Percentiles rank a stretch among this genome's conserved stretches.
Conservation (phyloP, 2,329 filamentous ascomycete species). For the Exophiala viscosa region DNA sequence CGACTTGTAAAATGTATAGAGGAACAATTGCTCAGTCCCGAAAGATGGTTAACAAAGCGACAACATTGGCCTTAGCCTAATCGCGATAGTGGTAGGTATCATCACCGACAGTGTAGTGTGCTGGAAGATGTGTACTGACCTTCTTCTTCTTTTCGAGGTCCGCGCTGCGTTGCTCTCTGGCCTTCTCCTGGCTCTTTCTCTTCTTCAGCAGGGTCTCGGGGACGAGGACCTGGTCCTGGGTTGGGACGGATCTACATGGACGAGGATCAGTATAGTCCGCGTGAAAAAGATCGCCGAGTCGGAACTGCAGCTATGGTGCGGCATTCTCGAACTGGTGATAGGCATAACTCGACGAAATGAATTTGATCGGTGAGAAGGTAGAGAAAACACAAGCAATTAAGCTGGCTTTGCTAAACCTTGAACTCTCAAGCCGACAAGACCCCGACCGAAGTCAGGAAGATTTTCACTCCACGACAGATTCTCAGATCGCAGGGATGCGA, state of each 20-base stretch:
- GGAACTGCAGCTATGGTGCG: slow-evolving; percentile 89
- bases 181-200: slow-evolving; percentile 99
- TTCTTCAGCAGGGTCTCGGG: slow-evolving; percentile 99
- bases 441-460: slow-evolving; percentile 55
- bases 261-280: slow-evolving; percentile 71
- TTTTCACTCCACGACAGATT: slow-evolving; percentile 31
- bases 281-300: slow-evolving; percentile 72
- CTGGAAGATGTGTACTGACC: slow-evolving; percentile 57
- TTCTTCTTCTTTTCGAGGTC: slow-evolving; percentile 83
- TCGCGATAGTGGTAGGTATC: slow-evolving; percentile 79
- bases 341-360: slow-evolving; percentile 71
- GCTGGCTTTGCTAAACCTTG: slow-evolving; percentile 24
- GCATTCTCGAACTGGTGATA: slow-evolving; percentile 76
- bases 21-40: slow-evolving; percentile 69
- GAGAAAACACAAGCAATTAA: slow-evolving; percentile 10
- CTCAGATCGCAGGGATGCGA: slow-evolving; percentile 7
- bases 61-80: slow-evolving; percentile 97
- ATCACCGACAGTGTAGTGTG: slow-evolving; percentile 63
- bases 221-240: slow-evolving; percentile 91
- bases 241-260: slow-evolving; percentile 74
- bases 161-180: slow-evolving; percentile 79
- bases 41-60: slow-evolving; percentile 98
- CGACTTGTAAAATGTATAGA: slow-evolving; percentile 1
- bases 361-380: slow-evolving; percentile 70
- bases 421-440: slow-evolving; percentile 73